Base-by-base conservation (phyloP, 2,329 filamentous ascomycete species). In the Talaromyces sp. region DNA sequence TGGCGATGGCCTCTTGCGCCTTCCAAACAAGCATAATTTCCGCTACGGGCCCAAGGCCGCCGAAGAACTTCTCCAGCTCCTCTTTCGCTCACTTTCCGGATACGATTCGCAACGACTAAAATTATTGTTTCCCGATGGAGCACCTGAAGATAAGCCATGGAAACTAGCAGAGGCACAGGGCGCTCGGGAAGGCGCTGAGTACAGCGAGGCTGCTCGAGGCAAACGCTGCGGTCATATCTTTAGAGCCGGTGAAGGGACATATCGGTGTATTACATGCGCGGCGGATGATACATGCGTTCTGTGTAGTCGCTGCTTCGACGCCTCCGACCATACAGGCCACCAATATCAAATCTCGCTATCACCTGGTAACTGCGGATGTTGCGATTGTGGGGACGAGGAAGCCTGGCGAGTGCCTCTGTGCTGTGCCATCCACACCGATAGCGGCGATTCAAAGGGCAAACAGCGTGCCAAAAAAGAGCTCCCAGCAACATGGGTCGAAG, bases 141-240 rank as follows among this genome's bases (percentile, higher is more conserved):
- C 82, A 47, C 85, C 88, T 9, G 79, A 78, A 53, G 56, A 61
- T 49, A 82, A 81, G 44, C 78, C 80, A 52, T 89, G 93, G 84
- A 95, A 90, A 75, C 81, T 99, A 44, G 85, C 89, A 64, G 88
- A 91, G 68, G 93, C 93, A 17, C 96, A 99, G 73, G 93, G 93
- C 19, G 91, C 91, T n/a, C 83, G 92, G 62, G 92, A 96, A 71
- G 93, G 95, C 11, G 92, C 93, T 33, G 96, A 99, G 75, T 99
- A 98, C 73, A 95, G 92, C 22, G 90, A 93, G 67, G 89, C 90
- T 7, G 95, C 95, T 15, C 87, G 92, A 67, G 95, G 96, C 60
- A 96, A 96, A 76, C 88, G 92, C 54, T 99, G 95, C 74, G 96
- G 95, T 4, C 96, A 99, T 79, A 98, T 99, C 65, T 96, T 99